Evolutionary conservation across 768 basidiomycete species (phyloP).

Genomic region (Rhodotorula babjevae): DNA sequence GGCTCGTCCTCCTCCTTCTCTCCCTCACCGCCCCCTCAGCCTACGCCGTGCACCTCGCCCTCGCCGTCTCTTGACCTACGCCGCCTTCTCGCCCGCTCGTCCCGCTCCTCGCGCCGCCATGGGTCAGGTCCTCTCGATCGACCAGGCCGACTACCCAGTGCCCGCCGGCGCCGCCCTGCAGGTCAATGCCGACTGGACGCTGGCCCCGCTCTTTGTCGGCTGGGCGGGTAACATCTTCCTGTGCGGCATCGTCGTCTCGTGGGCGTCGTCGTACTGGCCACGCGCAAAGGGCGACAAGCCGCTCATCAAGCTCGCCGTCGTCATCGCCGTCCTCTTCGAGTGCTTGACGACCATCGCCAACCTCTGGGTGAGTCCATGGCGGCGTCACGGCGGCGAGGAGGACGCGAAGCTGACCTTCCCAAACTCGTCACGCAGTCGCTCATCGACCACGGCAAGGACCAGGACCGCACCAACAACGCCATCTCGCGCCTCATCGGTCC

Average conservation of each 20-base stretch:
- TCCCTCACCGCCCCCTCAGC: too few species aligned
- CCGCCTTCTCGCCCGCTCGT: too few species aligned
- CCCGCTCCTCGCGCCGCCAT: not conserved
- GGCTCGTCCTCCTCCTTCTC: too few species aligned
- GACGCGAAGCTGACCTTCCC: not conserved
- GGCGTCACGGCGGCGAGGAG: not conserved
- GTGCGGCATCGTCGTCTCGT: not conserved
- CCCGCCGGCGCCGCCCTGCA: not conserved
- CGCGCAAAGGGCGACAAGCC: not conserved
- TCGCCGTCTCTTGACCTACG: too few species aligned
- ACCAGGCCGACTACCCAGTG: not conserved
- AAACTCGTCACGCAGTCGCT: not conserved
- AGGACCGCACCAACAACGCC: not conserved
- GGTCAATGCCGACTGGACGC: not conserved
- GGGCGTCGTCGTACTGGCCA: not conserved
- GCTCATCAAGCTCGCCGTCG: not conserved
- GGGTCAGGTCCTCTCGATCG: not conserved
- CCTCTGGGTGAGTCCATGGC: not conserved
- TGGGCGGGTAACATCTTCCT: not conserved
- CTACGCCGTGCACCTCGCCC: too few species aligned
- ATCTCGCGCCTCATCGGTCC: not conserved
- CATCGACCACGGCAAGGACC: slow-evolving; percentile 7
- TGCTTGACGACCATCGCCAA: not conserved
- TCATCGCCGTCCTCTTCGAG: not conserved
- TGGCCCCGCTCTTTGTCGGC: not conserved